Evolutionary conservation across 2,329 filamentous ascomycete genomes (phyloP), one percentile per base, ranked within the genome.

Genomic region (Monilinia fructigena): DNA sequence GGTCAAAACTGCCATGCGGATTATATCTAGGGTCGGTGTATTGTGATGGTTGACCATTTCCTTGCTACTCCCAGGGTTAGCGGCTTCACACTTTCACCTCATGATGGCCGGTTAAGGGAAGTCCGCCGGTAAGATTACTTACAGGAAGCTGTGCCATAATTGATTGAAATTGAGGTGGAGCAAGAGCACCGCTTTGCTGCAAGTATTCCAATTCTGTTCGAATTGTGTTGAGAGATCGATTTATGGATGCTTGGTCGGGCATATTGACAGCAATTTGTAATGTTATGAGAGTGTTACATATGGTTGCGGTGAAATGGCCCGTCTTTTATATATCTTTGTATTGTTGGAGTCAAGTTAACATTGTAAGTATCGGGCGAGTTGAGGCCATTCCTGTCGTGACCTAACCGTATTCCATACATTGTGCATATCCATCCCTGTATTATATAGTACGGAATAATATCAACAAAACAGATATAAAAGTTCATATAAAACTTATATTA

Each of bases 121-220:
- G 28, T 5, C 1, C 20, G 18, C 14, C 3, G 28, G n/a, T 5
- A 1, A 23, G 4, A 10, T 23, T 14, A 48, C n/a, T 7, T 69
- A 76, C 75, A 12, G 76, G 75, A n/a, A 77, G 67, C 66, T 76
- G 76, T 31, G 74, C 74, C 68, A 74, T 70, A 48, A 77, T 77
- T 10, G 71, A 73, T 47, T 76, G 68, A 35, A 75, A 72, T 66
- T 77, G 76, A n/a, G 72, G 67, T 1, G 70, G 70, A 26, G 68
- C 70, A 6, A 77, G 59, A 2, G 76, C 71, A 45, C 73, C 74
- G 20, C 68, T 69, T 40, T 74, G 74, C 53, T 74, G 72, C 16
- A 77, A 70, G 68, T 72, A 77, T 64, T 77, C 74, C 12, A 71
- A 63, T 55, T 72, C 70, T 0, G 72, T 74, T 12, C 67, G 67